Evolutionary conservation across 495 filamentous ascomycete species (phyloP), one percentile per base, ranked within the genome.

Genomic region (Neurospora sp.): DNA sequence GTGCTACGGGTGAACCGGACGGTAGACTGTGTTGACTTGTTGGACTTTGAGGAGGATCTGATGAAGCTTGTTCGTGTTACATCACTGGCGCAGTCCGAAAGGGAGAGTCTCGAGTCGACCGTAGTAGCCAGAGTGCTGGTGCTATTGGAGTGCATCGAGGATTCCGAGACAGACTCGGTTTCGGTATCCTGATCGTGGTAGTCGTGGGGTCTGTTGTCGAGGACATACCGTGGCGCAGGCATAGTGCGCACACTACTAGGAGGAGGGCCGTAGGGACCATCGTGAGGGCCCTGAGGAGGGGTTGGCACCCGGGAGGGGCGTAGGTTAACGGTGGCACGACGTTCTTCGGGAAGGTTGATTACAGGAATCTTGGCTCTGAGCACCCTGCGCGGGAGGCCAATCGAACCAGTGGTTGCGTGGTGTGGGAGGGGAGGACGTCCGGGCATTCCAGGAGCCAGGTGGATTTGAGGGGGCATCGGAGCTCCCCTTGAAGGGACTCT

Each of bases 111-210:
- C 27, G 79, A 80, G 48, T 75, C 73, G 38, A 80, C 75, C 1
- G 76, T 79, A 1, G 84, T 85, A 44, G 83, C 83, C 70, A 84
- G 77, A 8, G 84, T 85, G 73, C 79, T 85, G 68, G 81, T 73
- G 73, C 79, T 85, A 45, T 81, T 73, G 17, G 84, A 85, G 38
- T 85, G 77, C 39, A 83, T 81, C 1, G 84, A 85, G 0, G 80
- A 79, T 17, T 80, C 80, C 2, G 83, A 84, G 59, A 82, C 78
- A 27, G 83, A 83, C 73, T 84, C 84, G 20, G 82, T 84, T 61
- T 83, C 81, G 1, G 75, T 73, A 69, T 81, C 79, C 8, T 53
- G 68, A 68, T 77, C 75, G 17, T 41, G 69, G 72, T 77, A 75
- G 45, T 74, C 72, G 41, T 53, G 76, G 69, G 72, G 74, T 27